Base-by-base conservation (phyloP, 768 basidiomycete species). In the Auriscalpium vulgare region DNA sequence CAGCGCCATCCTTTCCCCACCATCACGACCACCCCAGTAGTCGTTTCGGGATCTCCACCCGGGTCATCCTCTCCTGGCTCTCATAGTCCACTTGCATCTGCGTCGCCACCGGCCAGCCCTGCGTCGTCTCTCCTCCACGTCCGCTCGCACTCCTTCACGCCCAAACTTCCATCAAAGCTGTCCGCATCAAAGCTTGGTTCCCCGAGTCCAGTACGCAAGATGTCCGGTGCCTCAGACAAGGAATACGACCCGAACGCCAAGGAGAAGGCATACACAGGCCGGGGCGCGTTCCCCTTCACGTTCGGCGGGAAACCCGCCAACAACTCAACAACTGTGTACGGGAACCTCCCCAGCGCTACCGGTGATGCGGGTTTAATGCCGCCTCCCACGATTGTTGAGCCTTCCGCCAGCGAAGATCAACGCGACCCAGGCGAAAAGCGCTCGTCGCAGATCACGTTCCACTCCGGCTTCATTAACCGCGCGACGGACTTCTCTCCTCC, bases 361-460 rank as follows among this genome's bases (percentile, higher is more conserved):
- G 63, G 65, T 14, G 65, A 68, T 11, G 56, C 73, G 0, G 65
- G 79, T 5, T 72, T 84, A 3, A 73, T 76, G 1, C 81, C 83
- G 8, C 84, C 82, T 1, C 65, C 60, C 46, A 70, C 53, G 51
- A 66, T 54, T 19, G 43, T 56, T 29, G 59, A 54, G 47, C 55
- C 3, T 57, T 66, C 9, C 69, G 13, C 11, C 13, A 13, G 4
- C 14, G 17, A 43, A 43, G 40, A 43, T 14, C 13, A 43, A 13
- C 2, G 40, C 34, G 55, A 57, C 7, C 57, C 40, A 19, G 47
- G 48, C 10, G 74, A 79, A 14, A 85, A 78, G 62, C 79, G 88
- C 16, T 72, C 83, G 0, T 93, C 91, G 2, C 91, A 95, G 68
- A 85, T 93, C 54, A 74, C 91, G 11, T 84, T 85, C 61, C 79